A percentile compares a stretch with the other conserved stretches of the same genome.
Conservation (phyloP, 441 rosid species). For the Heliophila coronopifolia region DNA sequence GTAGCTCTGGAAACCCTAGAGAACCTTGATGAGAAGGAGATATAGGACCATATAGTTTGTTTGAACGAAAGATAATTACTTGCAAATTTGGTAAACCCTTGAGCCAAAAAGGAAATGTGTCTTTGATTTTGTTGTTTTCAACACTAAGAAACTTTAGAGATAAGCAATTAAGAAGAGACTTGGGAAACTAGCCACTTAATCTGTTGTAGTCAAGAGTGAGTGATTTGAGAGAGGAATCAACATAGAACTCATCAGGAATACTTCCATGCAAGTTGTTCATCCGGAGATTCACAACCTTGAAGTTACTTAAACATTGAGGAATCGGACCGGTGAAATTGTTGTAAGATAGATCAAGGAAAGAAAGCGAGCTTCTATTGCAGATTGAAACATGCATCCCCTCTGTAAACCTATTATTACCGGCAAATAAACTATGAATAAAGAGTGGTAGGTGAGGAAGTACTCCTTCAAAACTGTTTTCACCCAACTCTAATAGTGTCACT, state of each 20-base stretch:
- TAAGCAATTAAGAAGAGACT: constrained; percentile 34
- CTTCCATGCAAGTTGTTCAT: constrained; percentile 5
- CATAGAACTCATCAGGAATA: background rate
- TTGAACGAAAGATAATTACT: background rate
- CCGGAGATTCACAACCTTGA: background rate
- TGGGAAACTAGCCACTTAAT: constrained; percentile 37
- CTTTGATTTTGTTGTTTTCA: constrained; percentile 38
- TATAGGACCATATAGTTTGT: background rate
- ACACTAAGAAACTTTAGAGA: constrained; percentile 32
- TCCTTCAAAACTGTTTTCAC: background rate
- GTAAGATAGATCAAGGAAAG: constrained; percentile 7
- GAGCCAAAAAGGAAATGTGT: constrained; percentile 42
- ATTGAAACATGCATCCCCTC: background rate
- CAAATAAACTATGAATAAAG: background rate
- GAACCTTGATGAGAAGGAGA: background rate
- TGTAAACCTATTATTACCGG: background rate
- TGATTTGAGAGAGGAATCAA: fast-evolving
- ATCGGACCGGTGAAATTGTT: constrained; percentile 2
- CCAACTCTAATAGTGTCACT: background rate
- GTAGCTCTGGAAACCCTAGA: background rate
- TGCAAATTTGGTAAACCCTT: constrained; percentile 18
- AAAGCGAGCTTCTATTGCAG: constrained; percentile 2
- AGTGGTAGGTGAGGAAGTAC: background rate
- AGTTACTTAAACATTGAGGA: background rate
- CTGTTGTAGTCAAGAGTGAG: constrained; percentile 26